Conservation (phyloP, 2,329 filamentous ascomycete species). For the Chaetomiaceae sp. region DNA sequence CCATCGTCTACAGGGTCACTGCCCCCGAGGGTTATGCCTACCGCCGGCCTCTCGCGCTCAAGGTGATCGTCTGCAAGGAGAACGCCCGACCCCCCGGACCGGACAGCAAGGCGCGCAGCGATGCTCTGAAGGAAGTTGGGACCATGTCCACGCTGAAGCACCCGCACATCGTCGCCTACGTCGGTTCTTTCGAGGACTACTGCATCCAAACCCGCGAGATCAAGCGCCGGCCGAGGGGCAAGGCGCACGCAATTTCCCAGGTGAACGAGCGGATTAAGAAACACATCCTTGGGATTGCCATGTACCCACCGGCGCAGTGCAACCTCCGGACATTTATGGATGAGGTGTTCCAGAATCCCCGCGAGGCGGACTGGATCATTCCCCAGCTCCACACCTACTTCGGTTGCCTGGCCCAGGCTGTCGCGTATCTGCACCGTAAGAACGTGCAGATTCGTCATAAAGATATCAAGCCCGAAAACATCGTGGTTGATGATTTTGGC, state of each 20-base stretch:
- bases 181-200: conserved; percentile 24
- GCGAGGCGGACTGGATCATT: conserved; percentile 12
- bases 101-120: conserved; percentile 19
- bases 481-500: conserved; percentile 26
- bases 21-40: conserved; percentile 17
- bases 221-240: neutral
- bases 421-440: conserved; percentile 21
- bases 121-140: conserved; percentile 22
- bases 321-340: conserved; percentile 24
- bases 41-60: conserved; percentile 22
- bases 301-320: conserved; percentile 24
- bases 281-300: conserved; percentile 24
- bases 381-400: conserved; percentile 24
- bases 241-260: conserved; percentile 7
- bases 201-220: conserved; percentile 19
- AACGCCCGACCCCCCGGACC: conserved; percentile 19
- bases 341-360: conserved; percentile 14
- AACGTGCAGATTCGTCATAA: conserved; percentile 23
- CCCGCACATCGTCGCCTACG: conserved; percentile 26
- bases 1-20: conserved; percentile 23
- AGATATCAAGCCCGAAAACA: conserved; percentile 28
- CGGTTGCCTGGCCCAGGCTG: conserved; percentile 25
- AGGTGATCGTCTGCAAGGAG: conserved; percentile 24
- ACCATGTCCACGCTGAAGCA: conserved; percentile 22
- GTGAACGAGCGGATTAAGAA: conserved; percentile 20